These are phyloP conservation scores for Crucihimalaya himalaica DNA, from an alignment of 345 rosid species.

Conservation along the genomic window DNA sequence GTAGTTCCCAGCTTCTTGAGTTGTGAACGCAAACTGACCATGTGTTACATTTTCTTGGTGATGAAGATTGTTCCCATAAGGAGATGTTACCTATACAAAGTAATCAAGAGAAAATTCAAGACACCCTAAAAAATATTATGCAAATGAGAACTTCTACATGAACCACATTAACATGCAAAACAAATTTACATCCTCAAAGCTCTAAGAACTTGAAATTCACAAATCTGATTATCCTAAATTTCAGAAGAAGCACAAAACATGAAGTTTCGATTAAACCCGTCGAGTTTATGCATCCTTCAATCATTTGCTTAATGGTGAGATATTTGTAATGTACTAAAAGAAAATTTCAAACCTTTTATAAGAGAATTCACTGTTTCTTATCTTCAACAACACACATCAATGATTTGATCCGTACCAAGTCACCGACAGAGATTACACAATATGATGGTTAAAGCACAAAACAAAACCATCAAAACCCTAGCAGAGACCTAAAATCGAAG, in stretches of 20 bases:
- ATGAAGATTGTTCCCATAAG: slow-evolving; percentile 78
- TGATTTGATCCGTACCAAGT: slow-evolving; percentile 9
- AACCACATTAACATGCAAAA: slow-evolving; percentile 14
- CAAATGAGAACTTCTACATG: background rate
- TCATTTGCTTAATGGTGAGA: background rate
- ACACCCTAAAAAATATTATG: background rate
- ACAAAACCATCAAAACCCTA: slow-evolving; percentile 10
- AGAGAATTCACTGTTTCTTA: background rate
- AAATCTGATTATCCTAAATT: background rate
- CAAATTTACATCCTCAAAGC: background rate
- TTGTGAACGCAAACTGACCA: slow-evolving; percentile 93
- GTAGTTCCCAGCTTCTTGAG: slow-evolving; percentile 77
- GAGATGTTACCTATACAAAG: slow-evolving; percentile 72
- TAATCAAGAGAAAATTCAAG: slow-evolving; percentile 2
- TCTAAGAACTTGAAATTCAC: background rate
- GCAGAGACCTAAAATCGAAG: background rate
- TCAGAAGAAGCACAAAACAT: background rate
- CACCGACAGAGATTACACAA: slow-evolving; percentile 8
- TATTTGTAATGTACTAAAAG: background rate
- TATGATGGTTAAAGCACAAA: background rate
- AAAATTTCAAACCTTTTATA: background rate
- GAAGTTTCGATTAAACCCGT: background rate
- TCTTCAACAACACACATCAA: slow-evolving; percentile 15
- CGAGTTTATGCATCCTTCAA: background rate
- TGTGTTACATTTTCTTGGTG: slow-evolving; percentile 65